Percentiles rank a stretch among this genome's conserved stretches.
Evolutionary conservation across 805 yeast species (phyloP).

Genomic region (Metschnikowia peoriensis): DNA sequence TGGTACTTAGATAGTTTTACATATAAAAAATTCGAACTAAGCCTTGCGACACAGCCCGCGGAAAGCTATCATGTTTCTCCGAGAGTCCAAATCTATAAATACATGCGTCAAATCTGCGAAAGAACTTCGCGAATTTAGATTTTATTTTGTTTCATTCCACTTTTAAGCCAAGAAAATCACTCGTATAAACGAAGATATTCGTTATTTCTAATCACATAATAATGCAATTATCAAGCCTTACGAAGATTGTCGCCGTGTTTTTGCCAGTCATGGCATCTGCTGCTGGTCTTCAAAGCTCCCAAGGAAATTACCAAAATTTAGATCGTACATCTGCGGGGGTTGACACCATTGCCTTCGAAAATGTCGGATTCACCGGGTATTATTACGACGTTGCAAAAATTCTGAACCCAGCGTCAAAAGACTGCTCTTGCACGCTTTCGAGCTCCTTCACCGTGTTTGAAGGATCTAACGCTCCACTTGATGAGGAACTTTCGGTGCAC

Average conservation of each 20-base stretch:
- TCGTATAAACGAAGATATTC: neutral
- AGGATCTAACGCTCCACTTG: slow-evolving; percentile 64
- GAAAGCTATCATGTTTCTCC: neutral
- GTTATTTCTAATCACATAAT: too few species aligned
- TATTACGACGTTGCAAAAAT: slow-evolving; percentile 48
- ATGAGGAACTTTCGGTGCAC: slow-evolving; percentile 71
- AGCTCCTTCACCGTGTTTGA: slow-evolving; percentile 39
- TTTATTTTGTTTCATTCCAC: neutral
- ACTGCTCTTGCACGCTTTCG: slow-evolving; percentile 48
- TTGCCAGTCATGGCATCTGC: slow-evolving; percentile 6
- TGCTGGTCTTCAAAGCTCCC: neutral
- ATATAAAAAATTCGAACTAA: neutral
- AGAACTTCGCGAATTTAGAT: neutral
- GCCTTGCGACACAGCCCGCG: slow-evolving; percentile 9
- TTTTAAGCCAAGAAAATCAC: neutral
- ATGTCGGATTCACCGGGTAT: slow-evolving; percentile 55
- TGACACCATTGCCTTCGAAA: slow-evolving; percentile 47
- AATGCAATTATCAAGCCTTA: too few species aligned
- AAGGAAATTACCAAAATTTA: neutral
- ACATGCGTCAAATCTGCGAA: slow-evolving; percentile 1
- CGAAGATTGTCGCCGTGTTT: neutral
- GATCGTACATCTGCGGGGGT: slow-evolving; percentile 3
- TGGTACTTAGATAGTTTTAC: neutral
- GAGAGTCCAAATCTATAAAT: slow-evolving; percentile 3
- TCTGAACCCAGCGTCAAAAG: slow-evolving; percentile 38